A percentile compares a stretch with the other conserved stretches of the same genome.
phyloP scores from a whole-genome alignment of 305 asterid genomes.

The Fraxinus paxiana region DNA sequence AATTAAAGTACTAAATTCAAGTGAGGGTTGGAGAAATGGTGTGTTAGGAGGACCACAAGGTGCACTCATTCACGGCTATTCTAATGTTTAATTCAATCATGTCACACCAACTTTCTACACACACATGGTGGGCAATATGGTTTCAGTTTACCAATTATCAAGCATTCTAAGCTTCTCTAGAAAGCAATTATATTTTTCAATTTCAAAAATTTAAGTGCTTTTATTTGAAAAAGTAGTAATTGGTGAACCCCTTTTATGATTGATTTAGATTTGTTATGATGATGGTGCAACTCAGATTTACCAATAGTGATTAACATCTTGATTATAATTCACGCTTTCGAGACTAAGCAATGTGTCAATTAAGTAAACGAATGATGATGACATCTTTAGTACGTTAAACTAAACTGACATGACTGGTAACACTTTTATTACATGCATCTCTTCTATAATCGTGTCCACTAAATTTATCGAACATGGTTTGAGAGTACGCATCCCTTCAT shows the following conservation, averaged over 20 bases:
- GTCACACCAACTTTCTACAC: conserved; percentile 35
- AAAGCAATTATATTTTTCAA: conserved; percentile 10
- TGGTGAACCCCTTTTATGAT: conserved; percentile 25
- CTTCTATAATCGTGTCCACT: neutral
- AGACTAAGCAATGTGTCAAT: neutral
- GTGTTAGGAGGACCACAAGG: conserved; percentile 31
- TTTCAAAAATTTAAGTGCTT: conserved; percentile 21
- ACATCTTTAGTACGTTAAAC: neutral
- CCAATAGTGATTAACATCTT: neutral
- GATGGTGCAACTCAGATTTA: conserved; percentile 20
- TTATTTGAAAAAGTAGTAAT: neutral
- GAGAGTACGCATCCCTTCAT: neutral
- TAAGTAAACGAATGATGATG: neutral
- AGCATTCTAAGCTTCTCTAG: conserved; percentile 2
- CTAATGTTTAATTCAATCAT: conserved; percentile 23
- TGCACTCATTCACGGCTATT: conserved; percentile 32
- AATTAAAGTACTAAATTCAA: conserved; percentile 24
- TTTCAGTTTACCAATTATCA: conserved; percentile 19
- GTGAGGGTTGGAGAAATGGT: conserved; percentile 16
- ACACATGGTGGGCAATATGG: conserved; percentile 41
- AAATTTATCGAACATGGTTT: neutral
- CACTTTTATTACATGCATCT: neutral
- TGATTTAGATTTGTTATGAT: conserved; percentile 28
- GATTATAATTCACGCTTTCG: neutral
- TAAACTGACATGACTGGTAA: neutral